Evolutionary conservation across 2,329 filamentous ascomycete species (phyloP).

Genomic region (Colletotrichum acutatum): DNA sequence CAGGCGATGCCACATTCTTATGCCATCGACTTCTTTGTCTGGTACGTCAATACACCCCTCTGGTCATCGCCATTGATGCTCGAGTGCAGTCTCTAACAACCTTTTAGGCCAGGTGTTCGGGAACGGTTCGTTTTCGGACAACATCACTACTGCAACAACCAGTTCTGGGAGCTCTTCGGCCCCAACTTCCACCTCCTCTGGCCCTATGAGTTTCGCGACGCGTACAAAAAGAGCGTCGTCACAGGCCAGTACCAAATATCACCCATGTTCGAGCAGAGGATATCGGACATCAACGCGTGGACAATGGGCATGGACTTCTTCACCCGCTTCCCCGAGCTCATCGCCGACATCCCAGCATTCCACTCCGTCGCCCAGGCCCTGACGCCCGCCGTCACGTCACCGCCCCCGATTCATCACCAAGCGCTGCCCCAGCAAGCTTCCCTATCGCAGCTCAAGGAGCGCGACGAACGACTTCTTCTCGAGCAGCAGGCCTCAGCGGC

Average conservation of each 20-base stretch:
- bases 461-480: neutral
- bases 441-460: slow-evolving; percentile 5
- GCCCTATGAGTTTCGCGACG: slow-evolving; percentile 41
- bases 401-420: neutral
- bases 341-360: slow-evolving; percentile 44
- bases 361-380: slow-evolving; percentile 17
- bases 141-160: slow-evolving; percentile 44
- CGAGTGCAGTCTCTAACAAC: neutral
- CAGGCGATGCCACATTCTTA: slow-evolving; percentile 43
- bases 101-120: slow-evolving; percentile 41
- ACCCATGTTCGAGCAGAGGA: slow-evolving; percentile 39
- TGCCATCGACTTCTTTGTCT: slow-evolving; percentile 46
- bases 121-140: slow-evolving; percentile 45
- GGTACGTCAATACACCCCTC: slow-evolving; percentile 33
- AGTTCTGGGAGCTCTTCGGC: slow-evolving; percentile 42
- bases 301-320: slow-evolving; percentile 44
- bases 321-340: slow-evolving; percentile 41
- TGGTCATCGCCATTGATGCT: too few species aligned
- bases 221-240: slow-evolving; percentile 39
- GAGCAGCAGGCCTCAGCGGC: neutral
- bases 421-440: slow-evolving; percentile 21
- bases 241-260: slow-evolving; percentile 41
- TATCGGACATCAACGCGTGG: slow-evolving; percentile 43
- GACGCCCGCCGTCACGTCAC: neutral
- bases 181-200: slow-evolving; percentile 40